Percentiles rank a stretch among this genome's conserved stretches.
Evolutionary conservation across 1,139 yeast genomes (phyloP).

Genomic region (Saccharomycopsis hybrid): DNA sequence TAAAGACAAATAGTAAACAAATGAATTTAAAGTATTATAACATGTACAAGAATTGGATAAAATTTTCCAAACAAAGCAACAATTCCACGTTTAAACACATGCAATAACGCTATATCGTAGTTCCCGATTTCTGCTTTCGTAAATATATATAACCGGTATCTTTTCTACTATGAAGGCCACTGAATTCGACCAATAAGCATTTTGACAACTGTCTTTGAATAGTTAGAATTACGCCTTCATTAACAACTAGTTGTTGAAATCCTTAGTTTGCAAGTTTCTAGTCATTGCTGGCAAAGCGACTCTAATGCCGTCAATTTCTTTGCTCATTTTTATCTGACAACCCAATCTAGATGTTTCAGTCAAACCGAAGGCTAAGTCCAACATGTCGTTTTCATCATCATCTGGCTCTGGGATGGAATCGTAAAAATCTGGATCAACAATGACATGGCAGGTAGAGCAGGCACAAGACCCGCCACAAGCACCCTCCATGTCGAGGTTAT

Average conservation of each 20-base stretch:
- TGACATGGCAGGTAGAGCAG: constrained; percentile 94
- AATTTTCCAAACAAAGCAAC: no score
- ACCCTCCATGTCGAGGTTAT: constrained; percentile 93
- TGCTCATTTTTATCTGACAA: constrained; percentile 85
- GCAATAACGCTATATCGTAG: no score
- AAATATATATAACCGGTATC: no score
- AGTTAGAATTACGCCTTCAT: no score
- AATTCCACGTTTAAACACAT: no score
- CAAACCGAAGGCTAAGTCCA: constrained; percentile 93
- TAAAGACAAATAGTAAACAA: no score
- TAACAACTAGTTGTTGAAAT: constrained; percentile 38
- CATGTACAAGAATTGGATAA: no score
- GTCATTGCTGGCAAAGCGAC: constrained; percentile 99
- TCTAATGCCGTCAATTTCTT: constrained; percentile 85
- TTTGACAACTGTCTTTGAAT: no score
- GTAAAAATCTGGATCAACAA: constrained; percentile 90
- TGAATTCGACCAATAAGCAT: no score
- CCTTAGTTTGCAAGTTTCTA: constrained; percentile 75
- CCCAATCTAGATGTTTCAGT: constrained; percentile 96
- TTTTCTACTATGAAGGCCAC: no score
- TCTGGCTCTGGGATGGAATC: constrained; percentile 91
- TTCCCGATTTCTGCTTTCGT: no score
- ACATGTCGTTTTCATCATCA: constrained; percentile 97
- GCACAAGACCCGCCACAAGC: constrained; percentile 99
- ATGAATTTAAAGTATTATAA: no score